Evolutionary conservation across 2,329 filamentous ascomycete genomes (phyloP), one percentile per base, ranked within the genome.

Genomic region (Scedosporium boydii): DNA sequence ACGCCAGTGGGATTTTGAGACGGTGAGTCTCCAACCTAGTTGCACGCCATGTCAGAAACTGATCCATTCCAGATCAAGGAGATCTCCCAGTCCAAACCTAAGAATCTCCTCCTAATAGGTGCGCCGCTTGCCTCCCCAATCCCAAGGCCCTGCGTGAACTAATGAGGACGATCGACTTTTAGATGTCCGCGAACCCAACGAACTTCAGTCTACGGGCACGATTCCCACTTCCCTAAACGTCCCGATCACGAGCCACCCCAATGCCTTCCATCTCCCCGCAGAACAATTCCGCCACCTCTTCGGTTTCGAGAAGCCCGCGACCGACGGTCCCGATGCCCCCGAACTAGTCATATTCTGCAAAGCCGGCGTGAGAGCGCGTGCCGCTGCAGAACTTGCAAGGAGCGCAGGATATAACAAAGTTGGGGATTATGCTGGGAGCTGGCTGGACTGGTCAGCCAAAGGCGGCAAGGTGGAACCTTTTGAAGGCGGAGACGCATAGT

Each of bases 261-360:
- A 97, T 73, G 88, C 88, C 64, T 87, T 96, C 69, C 88, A 92
- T 73, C 81, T 97, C 6, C 73, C 80, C 0, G 79, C 82, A 0
- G 88, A 90, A 12, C 92, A 96, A 66, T 98, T 98, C 71, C 83
- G 89, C 71, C 90, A 91, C 64, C 78, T 87, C 16, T 93, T 91
- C 74, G 93, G 91, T 3, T 96, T 89, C 70, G 76, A 81, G 64
- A 89, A 90, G 64, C 93, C 81, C 0, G 69, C 69, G 2, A 78
- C 77, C 64, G 79, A 84, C n/a, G 61, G 42, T 10, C 29, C 55
- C 44, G 34, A 44, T 23, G 60, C 60, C 29, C 72, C 74, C 38
- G 79, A 84, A 66, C 73, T 96, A 14, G 81, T 98, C 3, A 95
- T 98, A 70, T 98, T 96, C 75, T 99, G 95, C 77, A 96, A 91